phyloP scores from a whole-genome alignment of 352 stramenopile species.

The Pythium myriotylum region DNA sequence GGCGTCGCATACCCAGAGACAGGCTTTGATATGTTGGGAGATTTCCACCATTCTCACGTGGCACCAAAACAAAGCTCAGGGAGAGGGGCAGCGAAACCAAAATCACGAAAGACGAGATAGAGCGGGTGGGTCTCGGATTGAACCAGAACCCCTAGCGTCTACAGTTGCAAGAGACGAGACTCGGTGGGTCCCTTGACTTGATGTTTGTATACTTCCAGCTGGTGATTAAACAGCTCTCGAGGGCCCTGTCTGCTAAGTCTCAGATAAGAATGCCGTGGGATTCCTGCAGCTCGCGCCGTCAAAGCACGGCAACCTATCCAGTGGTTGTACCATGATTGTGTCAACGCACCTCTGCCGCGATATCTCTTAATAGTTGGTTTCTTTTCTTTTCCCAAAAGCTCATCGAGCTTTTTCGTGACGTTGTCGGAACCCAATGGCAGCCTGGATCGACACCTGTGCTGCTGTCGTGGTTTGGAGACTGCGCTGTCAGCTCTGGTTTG shows the following conservation, averaged over 20 bases:
- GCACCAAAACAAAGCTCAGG: background rate
- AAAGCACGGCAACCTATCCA: too few relatives aligned
- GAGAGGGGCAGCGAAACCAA: background rate
- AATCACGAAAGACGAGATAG: background rate
- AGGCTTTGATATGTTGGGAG: too few relatives aligned
- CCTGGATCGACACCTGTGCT: too few relatives aligned
- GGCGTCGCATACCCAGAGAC: slow-evolving; percentile 25
- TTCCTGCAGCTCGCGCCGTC: too few relatives aligned
- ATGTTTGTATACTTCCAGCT: slow-evolving; percentile 6
- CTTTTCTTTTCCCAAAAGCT: too few relatives aligned
- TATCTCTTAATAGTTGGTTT: too few relatives aligned
- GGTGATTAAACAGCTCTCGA: background rate
- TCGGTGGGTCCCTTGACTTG: slow-evolving; percentile 1
- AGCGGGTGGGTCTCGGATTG: background rate
- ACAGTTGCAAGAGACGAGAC: background rate
- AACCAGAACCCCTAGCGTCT: background rate
- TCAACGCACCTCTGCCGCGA: too few relatives aligned
- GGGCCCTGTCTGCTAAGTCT: background rate
- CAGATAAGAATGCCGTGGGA: background rate
- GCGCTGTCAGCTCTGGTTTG: background rate
- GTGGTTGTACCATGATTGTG: too few relatives aligned
- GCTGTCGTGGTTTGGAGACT: too few relatives aligned
- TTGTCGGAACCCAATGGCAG: too few relatives aligned
- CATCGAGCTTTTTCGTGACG: too few relatives aligned
- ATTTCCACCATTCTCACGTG: background rate